Percentiles rank a stretch among this genome's conserved stretches.
Conservation (phyloP, 2,329 filamentous ascomycete species). For the Dactylellina cionopaga region DNA sequence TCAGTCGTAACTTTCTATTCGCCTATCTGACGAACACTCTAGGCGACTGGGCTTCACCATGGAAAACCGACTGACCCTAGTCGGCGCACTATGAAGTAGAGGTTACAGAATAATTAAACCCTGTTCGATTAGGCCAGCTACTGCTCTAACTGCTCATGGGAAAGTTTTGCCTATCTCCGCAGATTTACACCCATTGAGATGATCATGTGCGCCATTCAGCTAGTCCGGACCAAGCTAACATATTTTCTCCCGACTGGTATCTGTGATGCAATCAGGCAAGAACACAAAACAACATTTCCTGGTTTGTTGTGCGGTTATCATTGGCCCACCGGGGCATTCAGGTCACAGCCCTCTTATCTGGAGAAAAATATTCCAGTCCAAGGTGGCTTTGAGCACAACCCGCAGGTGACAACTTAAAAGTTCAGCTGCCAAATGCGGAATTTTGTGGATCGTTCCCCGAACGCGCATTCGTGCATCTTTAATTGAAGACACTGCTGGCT, state of each 20-base stretch:
- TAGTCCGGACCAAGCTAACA: background rate
- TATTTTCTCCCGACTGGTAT: background rate
- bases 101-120: background rate
- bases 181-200: background rate
- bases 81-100: background rate
- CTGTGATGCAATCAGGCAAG: conserved; percentile 3
- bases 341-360: too few species aligned
- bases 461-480: too few species aligned
- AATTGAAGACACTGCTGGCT: too few species aligned
- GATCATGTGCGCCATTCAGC: conserved; percentile 8
- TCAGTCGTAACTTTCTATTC: background rate
- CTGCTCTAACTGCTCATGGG: background rate
- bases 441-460: too few species aligned
- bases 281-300: background rate
- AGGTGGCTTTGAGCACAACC: too few species aligned
- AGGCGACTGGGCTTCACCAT: background rate
- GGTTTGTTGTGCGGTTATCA: background rate
- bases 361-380: too few species aligned
- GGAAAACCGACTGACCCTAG: background rate
- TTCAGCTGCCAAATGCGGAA: too few species aligned
- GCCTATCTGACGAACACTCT: background rate
- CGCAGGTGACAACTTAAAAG: too few species aligned
- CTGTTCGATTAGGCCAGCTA: background rate
- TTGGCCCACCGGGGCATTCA: too few species aligned
- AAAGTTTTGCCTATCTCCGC: too few species aligned